Percentiles rank a stretch among this genome's conserved stretches.
These are phyloP conservation scores for Juglanconis sp. DNA, from an alignment of 2,329 filamentous ascomycete genomes.

Conservation along the genomic window DNA sequence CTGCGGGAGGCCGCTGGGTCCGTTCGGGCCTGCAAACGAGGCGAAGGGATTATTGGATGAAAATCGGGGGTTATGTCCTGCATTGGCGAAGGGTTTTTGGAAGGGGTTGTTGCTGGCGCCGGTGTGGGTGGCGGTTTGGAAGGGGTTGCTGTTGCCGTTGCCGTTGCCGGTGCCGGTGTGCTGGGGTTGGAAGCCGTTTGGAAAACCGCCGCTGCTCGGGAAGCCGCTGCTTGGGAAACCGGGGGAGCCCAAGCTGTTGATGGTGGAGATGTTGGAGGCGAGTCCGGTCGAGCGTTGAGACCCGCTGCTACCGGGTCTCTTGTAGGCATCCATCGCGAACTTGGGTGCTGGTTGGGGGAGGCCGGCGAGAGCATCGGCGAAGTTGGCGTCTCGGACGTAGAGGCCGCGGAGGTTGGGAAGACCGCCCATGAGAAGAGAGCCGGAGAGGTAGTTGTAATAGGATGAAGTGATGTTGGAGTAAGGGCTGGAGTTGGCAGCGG, in stretches of 20 bases:
- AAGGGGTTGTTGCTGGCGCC: conserved; percentile 20
- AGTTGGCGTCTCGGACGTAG: conserved; percentile 81
- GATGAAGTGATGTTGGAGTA: conserved; percentile 53
- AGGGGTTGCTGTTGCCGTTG: background rate
- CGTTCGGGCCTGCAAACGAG: conserved; percentile 28
- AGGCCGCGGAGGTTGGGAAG: conserved; percentile 72
- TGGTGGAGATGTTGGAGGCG: conserved; percentile 19
- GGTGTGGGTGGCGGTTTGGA: background rate
- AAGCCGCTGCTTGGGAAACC: conserved; percentile 14
- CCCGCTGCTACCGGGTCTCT: conserved; percentile 32
- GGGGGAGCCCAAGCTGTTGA: conserved; percentile 20
- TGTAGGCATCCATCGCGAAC: conserved; percentile 36
- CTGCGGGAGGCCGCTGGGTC: conserved; percentile 41
- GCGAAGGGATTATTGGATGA: conserved; percentile 62
- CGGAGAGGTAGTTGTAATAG: conserved; percentile 83
- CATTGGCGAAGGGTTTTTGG: conserved; percentile 23
- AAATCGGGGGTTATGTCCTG: conserved; percentile 40
- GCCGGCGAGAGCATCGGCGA: conserved; percentile 73
- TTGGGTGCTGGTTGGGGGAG: conserved; percentile 60
- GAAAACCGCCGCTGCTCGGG: conserved; percentile 1
- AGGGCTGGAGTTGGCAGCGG: conserved; percentile 52
- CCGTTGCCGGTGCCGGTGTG: background rate
- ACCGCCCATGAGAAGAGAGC: conserved; percentile 73
- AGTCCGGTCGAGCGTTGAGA: conserved; percentile 21
- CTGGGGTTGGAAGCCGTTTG: conserved; percentile 9